Conservation (phyloP, 768 basidiomycete genomes). For the Collybiopsis confluens region DNA sequence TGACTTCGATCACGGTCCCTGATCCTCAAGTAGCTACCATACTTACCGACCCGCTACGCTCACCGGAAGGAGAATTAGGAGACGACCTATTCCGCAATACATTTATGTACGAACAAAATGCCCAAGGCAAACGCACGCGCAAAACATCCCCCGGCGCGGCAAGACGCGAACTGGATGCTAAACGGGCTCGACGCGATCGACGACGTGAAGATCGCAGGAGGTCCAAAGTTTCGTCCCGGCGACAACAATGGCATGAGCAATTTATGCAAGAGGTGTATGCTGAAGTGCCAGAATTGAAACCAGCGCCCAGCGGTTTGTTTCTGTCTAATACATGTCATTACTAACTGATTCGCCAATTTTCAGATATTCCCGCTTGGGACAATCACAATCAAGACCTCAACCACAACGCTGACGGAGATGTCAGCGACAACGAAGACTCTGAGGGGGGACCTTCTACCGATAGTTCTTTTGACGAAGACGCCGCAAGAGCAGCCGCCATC, state of each 20-base stretch:
- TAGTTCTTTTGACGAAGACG: conserved; percentile 28
- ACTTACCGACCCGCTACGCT: conserved; percentile 30
- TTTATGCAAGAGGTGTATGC: conserved; percentile 39
- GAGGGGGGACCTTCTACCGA: conserved; percentile 15
- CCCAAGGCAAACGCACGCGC: conserved; percentile 43
- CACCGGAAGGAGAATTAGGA: conserved; percentile 25
- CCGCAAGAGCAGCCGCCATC: conserved; percentile 37
- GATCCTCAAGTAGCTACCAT: conserved; percentile 22
- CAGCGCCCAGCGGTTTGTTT: conserved; percentile 14
- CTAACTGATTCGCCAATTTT: neutral
- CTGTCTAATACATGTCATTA: too few relatives aligned
- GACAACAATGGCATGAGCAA: conserved; percentile 30
- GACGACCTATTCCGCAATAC: conserved; percentile 29
- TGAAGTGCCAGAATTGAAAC: conserved; percentile 26
- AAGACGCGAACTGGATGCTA: conserved; percentile 34
- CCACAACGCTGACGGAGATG: conserved; percentile 4
- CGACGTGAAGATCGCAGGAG: conserved; percentile 38
- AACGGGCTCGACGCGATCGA: conserved; percentile 34
- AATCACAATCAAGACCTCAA: conserved; percentile 4
- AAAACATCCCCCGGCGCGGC: conserved; percentile 40
- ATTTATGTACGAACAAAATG: conserved; percentile 26
- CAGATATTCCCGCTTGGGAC: conserved; percentile 1
- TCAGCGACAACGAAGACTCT: conserved; percentile 14
- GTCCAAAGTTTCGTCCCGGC: conserved; percentile 31
- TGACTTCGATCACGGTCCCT: neutral